Conservation (phyloP, 1,284 basidiomycete species). For the Pseudozyma flocculosa region DNA sequence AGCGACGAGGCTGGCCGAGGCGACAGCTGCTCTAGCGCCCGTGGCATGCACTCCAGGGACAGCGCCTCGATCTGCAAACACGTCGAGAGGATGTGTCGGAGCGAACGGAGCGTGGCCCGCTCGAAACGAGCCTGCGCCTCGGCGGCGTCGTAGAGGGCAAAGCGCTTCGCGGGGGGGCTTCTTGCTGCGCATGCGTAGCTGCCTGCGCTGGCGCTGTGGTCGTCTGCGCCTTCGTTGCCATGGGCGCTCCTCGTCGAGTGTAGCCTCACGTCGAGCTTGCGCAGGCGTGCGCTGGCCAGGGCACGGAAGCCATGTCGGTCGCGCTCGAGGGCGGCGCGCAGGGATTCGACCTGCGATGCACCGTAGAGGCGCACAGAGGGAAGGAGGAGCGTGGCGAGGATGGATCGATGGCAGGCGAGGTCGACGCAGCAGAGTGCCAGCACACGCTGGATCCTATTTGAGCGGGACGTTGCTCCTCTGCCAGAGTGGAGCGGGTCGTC, state of each 20-base stretch:
- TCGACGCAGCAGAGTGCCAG: slow-evolving; percentile 15
- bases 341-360: slow-evolving; percentile 8
- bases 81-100: slow-evolving; percentile 9
- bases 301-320: slow-evolving; percentile 9
- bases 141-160: slow-evolving; percentile 25
- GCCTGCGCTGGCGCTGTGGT: too few species aligned
- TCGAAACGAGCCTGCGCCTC: slow-evolving; percentile 24
- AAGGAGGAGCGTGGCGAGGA: slow-evolving; percentile 6
- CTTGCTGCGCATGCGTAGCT: too few species aligned
- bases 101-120: slow-evolving; percentile 4
- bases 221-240: too few species aligned
- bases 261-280: background rate
- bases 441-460: background rate
- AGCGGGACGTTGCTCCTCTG: background rate
- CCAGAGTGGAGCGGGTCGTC: too few species aligned
- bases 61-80: slow-evolving; percentile 4
- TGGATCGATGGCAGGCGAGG: slow-evolving; percentile 10
- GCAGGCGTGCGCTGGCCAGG: slow-evolving; percentile 3
- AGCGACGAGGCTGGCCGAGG: too few species aligned
- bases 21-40: slow-evolving; percentile 2
- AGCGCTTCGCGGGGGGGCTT: slow-evolving; percentile 4
- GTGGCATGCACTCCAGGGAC: slow-evolving; percentile 16
- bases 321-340: slow-evolving; percentile 12
- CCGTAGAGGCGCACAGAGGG: slow-evolving; percentile 13
- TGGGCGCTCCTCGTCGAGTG: too few species aligned